A percentile compares a stretch with the other conserved stretches of the same genome.
These are phyloP conservation scores for Lentinula guzmanii DNA, from an alignment of 768 basidiomycete species.

Conservation along the genomic window DNA sequence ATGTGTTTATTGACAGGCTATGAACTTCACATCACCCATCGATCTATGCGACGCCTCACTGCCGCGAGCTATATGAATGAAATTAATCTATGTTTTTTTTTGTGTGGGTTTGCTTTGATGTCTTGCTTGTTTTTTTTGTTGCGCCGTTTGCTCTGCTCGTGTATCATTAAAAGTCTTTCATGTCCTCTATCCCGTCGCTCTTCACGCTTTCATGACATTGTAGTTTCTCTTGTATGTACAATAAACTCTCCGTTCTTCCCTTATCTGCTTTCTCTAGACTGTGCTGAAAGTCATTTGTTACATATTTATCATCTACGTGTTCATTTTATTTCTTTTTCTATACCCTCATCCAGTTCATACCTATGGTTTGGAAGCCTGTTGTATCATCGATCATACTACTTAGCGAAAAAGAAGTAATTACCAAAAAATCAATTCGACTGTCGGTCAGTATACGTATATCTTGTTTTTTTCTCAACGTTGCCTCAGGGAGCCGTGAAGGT, in stretches of 20 bases:
- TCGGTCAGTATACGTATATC: too few relatives aligned
- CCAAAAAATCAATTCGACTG: too few relatives aligned
- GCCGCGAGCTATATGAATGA: not conserved
- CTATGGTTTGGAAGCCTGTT: not conserved
- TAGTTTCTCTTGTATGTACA: not conserved
- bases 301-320: not conserved
- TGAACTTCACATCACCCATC: constrained; percentile 32
- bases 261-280: not conserved
- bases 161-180: not conserved
- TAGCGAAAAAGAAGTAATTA: not conserved
- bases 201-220: not conserved
- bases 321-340: not conserved
- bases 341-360: not conserved
- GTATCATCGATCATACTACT: not conserved
- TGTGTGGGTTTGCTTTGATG: not conserved
- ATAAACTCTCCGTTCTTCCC: too few relatives aligned
- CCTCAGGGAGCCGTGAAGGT: too few relatives aligned
- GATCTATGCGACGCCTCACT: constrained; percentile 10
- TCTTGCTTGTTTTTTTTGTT: not conserved
- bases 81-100: not conserved
- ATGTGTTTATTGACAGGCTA: constrained; percentile 17
- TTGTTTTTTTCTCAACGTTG: too few relatives aligned
- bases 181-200: too few relatives aligned
- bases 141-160: not conserved
- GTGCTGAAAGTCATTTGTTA: not conserved